Evolutionary conservation across 2,329 filamentous ascomycete species (phyloP).

Genomic region (Colletotrichum coccodes): DNA sequence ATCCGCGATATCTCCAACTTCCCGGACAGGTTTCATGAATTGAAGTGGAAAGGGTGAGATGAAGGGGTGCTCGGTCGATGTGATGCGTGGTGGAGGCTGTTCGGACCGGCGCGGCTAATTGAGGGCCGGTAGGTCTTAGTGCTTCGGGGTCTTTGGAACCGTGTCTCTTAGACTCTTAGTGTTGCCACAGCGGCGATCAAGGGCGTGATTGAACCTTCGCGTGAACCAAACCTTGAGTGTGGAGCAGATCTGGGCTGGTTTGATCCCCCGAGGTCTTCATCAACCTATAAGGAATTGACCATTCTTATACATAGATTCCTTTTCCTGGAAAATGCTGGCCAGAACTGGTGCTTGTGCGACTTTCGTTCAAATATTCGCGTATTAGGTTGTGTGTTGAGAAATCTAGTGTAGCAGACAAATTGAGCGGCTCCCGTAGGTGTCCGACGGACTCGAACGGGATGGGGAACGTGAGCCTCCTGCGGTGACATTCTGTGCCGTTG

Average conservation of each 20-base stretch:
- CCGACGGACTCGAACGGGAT: not conserved
- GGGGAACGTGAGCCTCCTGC: not conserved
- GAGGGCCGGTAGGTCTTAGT: constrained; percentile 5
- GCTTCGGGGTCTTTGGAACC: not conserved
- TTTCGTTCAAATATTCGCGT: not conserved
- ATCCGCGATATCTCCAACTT: not conserved
- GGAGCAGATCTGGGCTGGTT: not conserved
- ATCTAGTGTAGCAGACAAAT: not conserved
- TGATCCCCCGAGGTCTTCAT: not conserved
- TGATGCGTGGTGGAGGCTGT: constrained; percentile 3
- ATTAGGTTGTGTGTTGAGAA: not conserved
- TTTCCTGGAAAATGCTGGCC: not conserved
- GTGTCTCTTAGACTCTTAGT: not conserved
- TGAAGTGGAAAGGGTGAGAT: constrained; percentile 16
- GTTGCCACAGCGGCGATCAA: not conserved
- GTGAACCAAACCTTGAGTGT: not conserved
- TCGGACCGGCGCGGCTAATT: constrained; percentile 30
- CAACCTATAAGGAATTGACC: not conserved
- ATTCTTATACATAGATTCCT: not conserved
- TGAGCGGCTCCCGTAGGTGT: not conserved
- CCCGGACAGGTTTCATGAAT: not conserved
- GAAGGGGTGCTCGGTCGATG: constrained; percentile 17
- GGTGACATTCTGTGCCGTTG: constrained; percentile 31
- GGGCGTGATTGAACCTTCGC: not conserved
- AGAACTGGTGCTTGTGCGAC: too few species aligned